A percentile compares a stretch with the other conserved stretches of the same genome.
Conservation (phyloP, 305 asterid species). For the Withania somnifera region DNA sequence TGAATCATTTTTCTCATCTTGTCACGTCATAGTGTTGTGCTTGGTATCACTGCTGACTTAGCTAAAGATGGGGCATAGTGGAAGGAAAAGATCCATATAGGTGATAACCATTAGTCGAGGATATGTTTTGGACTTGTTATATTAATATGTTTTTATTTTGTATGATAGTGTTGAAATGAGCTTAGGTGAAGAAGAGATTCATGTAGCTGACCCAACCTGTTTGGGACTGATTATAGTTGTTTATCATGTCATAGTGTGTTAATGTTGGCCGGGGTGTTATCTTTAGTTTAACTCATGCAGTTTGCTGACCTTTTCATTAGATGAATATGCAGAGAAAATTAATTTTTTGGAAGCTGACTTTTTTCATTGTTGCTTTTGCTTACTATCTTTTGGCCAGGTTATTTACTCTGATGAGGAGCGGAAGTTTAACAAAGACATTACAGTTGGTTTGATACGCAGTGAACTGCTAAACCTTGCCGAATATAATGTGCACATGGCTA, state of each 20-base stretch:
- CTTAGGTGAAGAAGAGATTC: background rate
- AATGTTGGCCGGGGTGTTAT: background rate
- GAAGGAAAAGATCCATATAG: background rate
- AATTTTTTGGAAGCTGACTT: background rate
- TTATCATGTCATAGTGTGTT: background rate
- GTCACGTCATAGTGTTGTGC: background rate
- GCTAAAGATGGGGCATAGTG: background rate
- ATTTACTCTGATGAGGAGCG: constrained; percentile 85
- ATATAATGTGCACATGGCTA: constrained; percentile 95
- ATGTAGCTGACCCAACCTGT: background rate
- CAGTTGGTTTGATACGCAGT: constrained; percentile 71
- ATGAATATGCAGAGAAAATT: background rate
- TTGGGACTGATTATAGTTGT: background rate
- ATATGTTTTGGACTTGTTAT: background rate
- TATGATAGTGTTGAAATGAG: background rate
- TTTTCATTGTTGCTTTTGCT: background rate
- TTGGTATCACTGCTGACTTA: background rate
- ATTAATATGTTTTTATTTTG: background rate
- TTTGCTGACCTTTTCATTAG: background rate
- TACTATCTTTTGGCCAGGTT: constrained; percentile 49
- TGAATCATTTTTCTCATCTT: background rate
- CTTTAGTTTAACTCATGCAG: background rate
- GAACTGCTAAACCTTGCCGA: constrained; percentile 85
- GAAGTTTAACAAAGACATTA: constrained; percentile 80
- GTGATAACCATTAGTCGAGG: background rate